A percentile compares a stretch with the other conserved stretches of the same genome.
Evolutionary conservation across 2,329 filamentous ascomycete genomes (phyloP).

Genomic region (Salinomyces thailandicus): DNA sequence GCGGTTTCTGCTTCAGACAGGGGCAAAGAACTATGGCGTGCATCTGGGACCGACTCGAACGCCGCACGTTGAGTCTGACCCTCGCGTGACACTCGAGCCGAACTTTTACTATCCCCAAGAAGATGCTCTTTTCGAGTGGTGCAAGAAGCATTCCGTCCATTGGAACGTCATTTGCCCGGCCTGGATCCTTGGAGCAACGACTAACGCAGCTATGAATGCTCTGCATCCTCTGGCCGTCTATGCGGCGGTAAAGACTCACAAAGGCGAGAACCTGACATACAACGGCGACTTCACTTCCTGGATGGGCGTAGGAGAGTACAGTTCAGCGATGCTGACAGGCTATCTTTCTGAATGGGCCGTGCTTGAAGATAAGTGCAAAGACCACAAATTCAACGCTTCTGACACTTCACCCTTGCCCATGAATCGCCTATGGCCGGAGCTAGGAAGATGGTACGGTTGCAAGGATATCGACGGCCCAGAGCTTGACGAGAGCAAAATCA

Average conservation of each 20-base stretch:
- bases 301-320: conserved; percentile 34
- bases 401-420: conserved; percentile 39
- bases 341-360: conserved; percentile 43
- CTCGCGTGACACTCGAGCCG: conserved; percentile 33
- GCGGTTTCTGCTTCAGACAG: conserved; percentile 41
- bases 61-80: conserved; percentile 39
- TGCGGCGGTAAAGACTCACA: conserved; percentile 36
- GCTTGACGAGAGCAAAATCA: conserved; percentile 20
- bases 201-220: conserved; percentile 39
- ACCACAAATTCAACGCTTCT: conserved; percentile 36
- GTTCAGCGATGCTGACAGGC: conserved; percentile 38
- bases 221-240: conserved; percentile 41
- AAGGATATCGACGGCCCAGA: conserved; percentile 20
- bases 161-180: conserved; percentile 42
- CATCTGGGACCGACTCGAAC: conserved; percentile 36
- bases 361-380: conserved; percentile 30
- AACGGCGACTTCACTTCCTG: conserved; percentile 36
- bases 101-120: conserved; percentile 50
- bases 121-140: conserved; percentile 38
- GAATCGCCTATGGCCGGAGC: conserved; percentile 39
- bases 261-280: conserved; percentile 34
- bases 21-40: conserved; percentile 41
- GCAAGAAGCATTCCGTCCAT: conserved; percentile 22
- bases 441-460: conserved; percentile 35
- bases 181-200: conserved; percentile 25